These are phyloP conservation scores for Tetradesmus lagerheimii DNA, from an alignment of 139 green algal species.

Conservation along the genomic window DNA sequence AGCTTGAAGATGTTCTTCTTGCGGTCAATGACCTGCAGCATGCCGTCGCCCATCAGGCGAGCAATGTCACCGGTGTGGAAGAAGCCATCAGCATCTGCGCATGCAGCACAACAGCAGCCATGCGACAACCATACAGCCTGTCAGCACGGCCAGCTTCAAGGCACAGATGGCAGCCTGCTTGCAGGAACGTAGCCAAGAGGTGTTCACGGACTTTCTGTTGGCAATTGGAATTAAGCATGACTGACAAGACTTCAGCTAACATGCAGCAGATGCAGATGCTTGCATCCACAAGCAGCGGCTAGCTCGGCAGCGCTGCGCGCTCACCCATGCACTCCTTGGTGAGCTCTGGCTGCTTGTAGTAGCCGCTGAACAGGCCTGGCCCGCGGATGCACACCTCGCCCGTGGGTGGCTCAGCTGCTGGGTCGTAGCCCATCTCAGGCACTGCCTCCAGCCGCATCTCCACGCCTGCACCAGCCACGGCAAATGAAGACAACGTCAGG, in stretches of 20 bases:
- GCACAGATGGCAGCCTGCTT: not conserved
- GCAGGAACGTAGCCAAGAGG: not conserved
- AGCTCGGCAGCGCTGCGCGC: not conserved
- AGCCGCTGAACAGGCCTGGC: conserved; percentile 81
- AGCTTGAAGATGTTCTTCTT: conserved; percentile 99
- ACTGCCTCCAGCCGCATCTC: conserved; percentile 85
- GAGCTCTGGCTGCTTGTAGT: conserved; percentile 85
- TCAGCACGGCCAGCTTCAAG: not conserved
- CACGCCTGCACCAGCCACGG: conserved; percentile 66
- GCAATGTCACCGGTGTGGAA: conserved; percentile 95
- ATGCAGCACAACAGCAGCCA: not conserved
- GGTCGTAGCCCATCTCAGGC: conserved; percentile 77
- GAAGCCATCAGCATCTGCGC: conserved; percentile 87
- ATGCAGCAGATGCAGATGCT: not conserved
- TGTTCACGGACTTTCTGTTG: too few species aligned
- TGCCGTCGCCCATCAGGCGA: conserved; percentile 65
- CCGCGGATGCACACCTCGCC: conserved; percentile 90
- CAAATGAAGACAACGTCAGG: not conserved
- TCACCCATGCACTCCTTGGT: conserved; percentile 80
- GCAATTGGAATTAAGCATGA: too few species aligned
- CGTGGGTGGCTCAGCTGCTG: conserved; percentile 56
- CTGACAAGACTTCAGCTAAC: not conserved
- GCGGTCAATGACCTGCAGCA: conserved; percentile 93
- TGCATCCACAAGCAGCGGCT: not conserved
- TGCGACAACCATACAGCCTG: not conserved